These are phyloP conservation scores for Cytospora piceae DNA, from an alignment of 2,329 filamentous ascomycete species.

Conservation along the genomic window DNA sequence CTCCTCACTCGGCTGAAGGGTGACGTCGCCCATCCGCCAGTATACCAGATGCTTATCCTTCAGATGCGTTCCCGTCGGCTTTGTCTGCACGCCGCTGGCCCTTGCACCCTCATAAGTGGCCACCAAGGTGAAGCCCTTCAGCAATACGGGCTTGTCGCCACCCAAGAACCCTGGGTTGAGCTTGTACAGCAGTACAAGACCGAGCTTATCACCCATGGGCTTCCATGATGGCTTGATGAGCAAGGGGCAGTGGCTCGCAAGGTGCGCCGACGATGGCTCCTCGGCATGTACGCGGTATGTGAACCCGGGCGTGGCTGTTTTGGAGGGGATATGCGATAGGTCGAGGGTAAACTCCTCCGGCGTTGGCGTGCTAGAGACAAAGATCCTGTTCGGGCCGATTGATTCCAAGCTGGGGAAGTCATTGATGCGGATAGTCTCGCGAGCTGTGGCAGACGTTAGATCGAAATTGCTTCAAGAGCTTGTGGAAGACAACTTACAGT, in stretches of 20 bases:
- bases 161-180: constrained; percentile 70
- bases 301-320: constrained; percentile 79
- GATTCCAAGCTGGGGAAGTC: constrained; percentile 88
- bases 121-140: constrained; percentile 75
- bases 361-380: constrained; percentile 70
- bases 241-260: constrained; percentile 68
- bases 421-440: constrained; percentile 77
- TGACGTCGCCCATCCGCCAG: constrained; percentile 80
- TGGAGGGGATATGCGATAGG: constrained; percentile 65
- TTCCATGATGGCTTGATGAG: constrained; percentile 80
- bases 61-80: constrained; percentile 77
- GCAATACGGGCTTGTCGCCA: constrained; percentile 47
- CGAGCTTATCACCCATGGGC: constrained; percentile 81
- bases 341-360: constrained; percentile 82
- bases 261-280: constrained; percentile 43
- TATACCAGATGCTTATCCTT: constrained; percentile 78
- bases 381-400: constrained; percentile 90
- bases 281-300: constrained; percentile 87
- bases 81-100: constrained; percentile 72
- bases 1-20: constrained; percentile 53
- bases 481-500: constrained; percentile 52
- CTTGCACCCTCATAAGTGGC: constrained; percentile 70
- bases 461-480: not conserved
- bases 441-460: constrained; percentile 42
- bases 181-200: constrained; percentile 80